Percentiles rank a stretch among this genome's conserved stretches.
Evolutionary conservation across 106 monocot species (phyloP).

Genomic region (Allium fistulosum): DNA sequence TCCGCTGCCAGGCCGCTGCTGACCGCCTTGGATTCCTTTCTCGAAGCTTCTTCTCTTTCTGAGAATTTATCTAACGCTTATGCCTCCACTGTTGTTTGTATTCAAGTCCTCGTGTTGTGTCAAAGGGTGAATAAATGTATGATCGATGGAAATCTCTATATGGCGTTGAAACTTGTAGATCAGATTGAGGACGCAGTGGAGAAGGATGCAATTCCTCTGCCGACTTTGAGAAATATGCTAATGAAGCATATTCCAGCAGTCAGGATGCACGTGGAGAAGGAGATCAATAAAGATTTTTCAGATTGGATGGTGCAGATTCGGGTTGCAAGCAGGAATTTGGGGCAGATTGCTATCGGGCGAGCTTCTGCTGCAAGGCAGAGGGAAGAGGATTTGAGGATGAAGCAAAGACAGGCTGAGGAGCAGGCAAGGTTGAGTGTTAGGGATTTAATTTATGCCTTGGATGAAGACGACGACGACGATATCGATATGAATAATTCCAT

Average conservation of each 20-base stretch:
- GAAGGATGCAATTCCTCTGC: constrained; percentile 28
- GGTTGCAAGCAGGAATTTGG: constrained; percentile 72
- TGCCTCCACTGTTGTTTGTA: constrained; percentile 33
- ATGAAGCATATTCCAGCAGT: constrained; percentile 60
- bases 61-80: constrained; percentile 54
- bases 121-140: constrained; percentile 59
- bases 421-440: constrained; percentile 26
- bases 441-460: constrained; percentile 29
- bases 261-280: constrained; percentile 62
- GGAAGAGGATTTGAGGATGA: constrained; percentile 79
- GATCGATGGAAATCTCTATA: constrained; percentile 43
- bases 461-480: constrained; percentile 39
- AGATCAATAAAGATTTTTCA: constrained; percentile 62
- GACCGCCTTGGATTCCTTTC: constrained; percentile 53
- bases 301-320: constrained; percentile 98
- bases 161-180: constrained; percentile 69
- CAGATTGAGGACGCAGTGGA: constrained; percentile 46
- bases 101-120: constrained; percentile 48
- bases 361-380: constrained; percentile 87
- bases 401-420: constrained; percentile 74
- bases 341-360: constrained; percentile 86
- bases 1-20: constrained; percentile 70
- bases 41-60: constrained; percentile 55
- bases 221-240: constrained; percentile 73
- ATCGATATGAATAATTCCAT: constrained; percentile 9